Conservation (phyloP, 2,329 filamentous ascomycete genomes). For the Fusarium subglutinans region DNA sequence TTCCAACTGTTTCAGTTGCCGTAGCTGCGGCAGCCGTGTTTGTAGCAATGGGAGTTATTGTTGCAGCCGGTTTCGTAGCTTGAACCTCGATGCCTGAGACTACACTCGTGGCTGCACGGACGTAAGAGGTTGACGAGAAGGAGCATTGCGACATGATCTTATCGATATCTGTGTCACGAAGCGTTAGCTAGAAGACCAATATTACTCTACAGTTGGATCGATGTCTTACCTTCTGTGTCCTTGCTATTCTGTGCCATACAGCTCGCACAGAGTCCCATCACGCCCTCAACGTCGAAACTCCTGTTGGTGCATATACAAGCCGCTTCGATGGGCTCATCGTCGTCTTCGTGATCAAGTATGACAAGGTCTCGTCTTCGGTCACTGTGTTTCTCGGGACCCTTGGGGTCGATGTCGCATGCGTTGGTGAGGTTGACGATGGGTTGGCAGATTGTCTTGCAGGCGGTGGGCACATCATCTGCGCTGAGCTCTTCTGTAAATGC, state of each 20-base stretch:
- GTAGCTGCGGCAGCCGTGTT: neutral
- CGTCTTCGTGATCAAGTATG: neutral
- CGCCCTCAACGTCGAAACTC: neutral
- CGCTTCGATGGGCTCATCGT: neutral
- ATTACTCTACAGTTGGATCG: rapidly evolving
- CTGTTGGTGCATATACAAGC: neutral
- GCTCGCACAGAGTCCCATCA: neutral
- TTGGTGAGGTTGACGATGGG: conserved; percentile 6
- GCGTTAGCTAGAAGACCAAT: neutral
- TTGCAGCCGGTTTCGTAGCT: neutral
- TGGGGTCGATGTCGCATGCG: conserved; percentile 2
- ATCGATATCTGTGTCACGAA: neutral
- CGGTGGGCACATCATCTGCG: neutral
- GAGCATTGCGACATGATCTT: conserved; percentile 3
- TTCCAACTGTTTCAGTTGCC: neutral
- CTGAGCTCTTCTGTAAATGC: neutral
- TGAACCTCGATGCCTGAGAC: neutral
- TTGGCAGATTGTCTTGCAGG: conserved; percentile 4
- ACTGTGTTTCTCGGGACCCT: neutral
- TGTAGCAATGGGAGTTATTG: neutral
- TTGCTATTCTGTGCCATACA: neutral
- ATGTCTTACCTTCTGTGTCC: neutral
- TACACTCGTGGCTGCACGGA: neutral
- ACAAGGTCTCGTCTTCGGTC: neutral
- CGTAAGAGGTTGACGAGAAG: neutral